Conservation (phyloP, 495 filamentous ascomycete species). For the Chaetomidium leptoderma region DNA sequence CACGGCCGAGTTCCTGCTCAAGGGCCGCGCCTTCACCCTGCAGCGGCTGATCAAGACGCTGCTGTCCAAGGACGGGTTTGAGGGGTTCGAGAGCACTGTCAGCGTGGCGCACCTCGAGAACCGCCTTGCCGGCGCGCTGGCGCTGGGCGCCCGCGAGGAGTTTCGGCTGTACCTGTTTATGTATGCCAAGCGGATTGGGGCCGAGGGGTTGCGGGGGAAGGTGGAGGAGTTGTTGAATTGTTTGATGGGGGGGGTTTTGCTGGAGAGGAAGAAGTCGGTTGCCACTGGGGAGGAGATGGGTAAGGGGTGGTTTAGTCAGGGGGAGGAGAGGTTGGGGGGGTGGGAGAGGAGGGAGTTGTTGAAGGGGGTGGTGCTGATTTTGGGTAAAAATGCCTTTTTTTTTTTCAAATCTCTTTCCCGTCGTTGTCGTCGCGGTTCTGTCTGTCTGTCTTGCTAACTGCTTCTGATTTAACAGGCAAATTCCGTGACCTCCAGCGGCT, state of each 20-base stretch:
- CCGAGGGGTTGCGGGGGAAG: constrained; percentile 79
- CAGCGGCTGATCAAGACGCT: constrained; percentile 84
- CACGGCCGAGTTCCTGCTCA: constrained; percentile 85
- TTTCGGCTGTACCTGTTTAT: constrained; percentile 88
- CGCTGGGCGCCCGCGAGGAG: constrained; percentile 81
- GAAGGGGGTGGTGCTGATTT: constrained; percentile 82
- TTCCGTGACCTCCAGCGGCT: constrained; percentile 85
- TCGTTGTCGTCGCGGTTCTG: no score
- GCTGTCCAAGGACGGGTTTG: constrained; percentile 80
- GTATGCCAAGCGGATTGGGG: constrained; percentile 93
- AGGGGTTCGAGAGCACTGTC: constrained; percentile 84
- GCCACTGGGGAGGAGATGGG: constrained; percentile 33
- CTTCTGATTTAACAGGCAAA: constrained; percentile 70
- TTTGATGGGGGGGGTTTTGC: constrained; percentile 67
- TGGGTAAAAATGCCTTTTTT: constrained; percentile 61
- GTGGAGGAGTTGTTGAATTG: constrained; percentile 85
- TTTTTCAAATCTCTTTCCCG: no score
- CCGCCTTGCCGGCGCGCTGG: constrained; percentile 80
- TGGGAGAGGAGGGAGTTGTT: constrained; percentile 82
- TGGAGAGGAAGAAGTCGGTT: constrained; percentile 45
- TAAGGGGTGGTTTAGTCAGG: constrained; percentile 53
- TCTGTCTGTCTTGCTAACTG: no score
- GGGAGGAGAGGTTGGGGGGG: constrained; percentile 71
- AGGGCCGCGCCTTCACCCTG: constrained; percentile 81
- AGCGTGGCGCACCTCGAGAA: constrained; percentile 96